A percentile compares a stretch with the other conserved stretches of the same genome.
phyloP scores from a whole-genome alignment of 768 basidiomycete species.

The Tylopilus balloui region DNA sequence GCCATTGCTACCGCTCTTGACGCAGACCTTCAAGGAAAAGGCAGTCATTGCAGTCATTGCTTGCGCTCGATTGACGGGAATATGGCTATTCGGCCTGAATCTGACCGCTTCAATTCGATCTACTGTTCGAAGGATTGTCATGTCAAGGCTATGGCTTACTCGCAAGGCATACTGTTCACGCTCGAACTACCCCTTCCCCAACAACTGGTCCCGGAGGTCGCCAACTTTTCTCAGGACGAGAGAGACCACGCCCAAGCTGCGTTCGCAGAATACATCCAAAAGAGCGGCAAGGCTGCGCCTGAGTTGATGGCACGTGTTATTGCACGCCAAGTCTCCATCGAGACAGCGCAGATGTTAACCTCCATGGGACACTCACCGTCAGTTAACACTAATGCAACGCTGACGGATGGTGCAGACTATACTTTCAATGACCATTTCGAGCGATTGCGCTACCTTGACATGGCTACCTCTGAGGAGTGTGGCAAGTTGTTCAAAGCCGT shows the following conservation, averaged over 20 bases:
- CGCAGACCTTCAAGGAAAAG: slow-evolving; percentile 60
- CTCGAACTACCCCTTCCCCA: slow-evolving; percentile 56
- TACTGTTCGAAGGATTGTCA: slow-evolving; percentile 77
- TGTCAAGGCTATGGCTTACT: slow-evolving; percentile 49
- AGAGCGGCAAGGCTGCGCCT: slow-evolving; percentile 41
- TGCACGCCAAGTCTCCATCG: slow-evolving; percentile 63
- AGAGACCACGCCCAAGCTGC: slow-evolving; percentile 58
- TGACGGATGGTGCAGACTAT: slow-evolving; percentile 50
- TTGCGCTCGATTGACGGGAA: slow-evolving; percentile 52
- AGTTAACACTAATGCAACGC: slow-evolving; percentile 16
- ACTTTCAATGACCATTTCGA: slow-evolving; percentile 73
- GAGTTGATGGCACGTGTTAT: slow-evolving; percentile 69
- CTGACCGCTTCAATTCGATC: slow-evolving; percentile 51
- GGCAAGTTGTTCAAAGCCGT: slow-evolving; percentile 48
- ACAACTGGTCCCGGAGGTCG: slow-evolving; percentile 31
- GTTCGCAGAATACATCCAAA: slow-evolving; percentile 53
- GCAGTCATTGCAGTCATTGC: slow-evolving; percentile 72
- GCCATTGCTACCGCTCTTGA: slow-evolving; percentile 72
- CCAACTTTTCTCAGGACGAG: slow-evolving; percentile 35
- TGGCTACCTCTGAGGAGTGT: slow-evolving; percentile 47
- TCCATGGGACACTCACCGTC: slow-evolving; percentile 15
- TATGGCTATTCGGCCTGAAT: slow-evolving; percentile 41
- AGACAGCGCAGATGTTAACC: slow-evolving; percentile 53
- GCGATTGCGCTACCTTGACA: slow-evolving; percentile 62
- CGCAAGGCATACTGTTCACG: slow-evolving; percentile 68